These are phyloP conservation scores for Oryza coarctata DNA, from an alignment of 176 grass and related monocot genomes.

Conservation along the genomic window DNA sequence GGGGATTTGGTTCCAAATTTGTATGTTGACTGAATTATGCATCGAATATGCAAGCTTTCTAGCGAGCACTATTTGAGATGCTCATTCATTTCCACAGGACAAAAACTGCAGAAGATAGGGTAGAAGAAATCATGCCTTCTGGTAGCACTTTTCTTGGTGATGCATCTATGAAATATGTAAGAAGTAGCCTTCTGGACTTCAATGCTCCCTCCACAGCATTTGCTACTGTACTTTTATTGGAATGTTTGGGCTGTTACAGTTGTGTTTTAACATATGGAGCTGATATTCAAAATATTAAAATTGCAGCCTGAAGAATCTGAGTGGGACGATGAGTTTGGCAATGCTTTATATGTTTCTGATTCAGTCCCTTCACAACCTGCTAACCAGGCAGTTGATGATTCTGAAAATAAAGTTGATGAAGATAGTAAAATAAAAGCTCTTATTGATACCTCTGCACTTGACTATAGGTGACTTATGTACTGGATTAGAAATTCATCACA, in stretches of 20 bases:
- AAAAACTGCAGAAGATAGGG: conserved; percentile 64
- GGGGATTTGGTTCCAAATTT: conserved; percentile 11
- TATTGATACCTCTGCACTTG: conserved; percentile 75
- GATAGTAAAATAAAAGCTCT: conserved; percentile 96
- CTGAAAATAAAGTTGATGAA: conserved; percentile 80
- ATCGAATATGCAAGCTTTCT: conserved; percentile 3
- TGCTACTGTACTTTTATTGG: conserved; percentile 10
- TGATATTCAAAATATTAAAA: conserved; percentile 47
- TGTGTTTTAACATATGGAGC: conserved; percentile 8
- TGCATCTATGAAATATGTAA: conserved; percentile 85
- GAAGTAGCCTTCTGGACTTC: conserved; percentile 16
- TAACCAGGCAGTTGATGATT: conserved; percentile 54
- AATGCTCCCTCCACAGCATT: neutral
- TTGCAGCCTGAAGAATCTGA: conserved; percentile 94
- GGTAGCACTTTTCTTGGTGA: conserved; percentile 52
- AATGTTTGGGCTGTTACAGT: conserved; percentile 15
- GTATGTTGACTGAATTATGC: conserved; percentile 28
- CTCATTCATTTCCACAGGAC: conserved; percentile 53
- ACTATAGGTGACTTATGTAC: conserved; percentile 67
- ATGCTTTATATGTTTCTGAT: conserved; percentile 81
- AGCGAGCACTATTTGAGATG: conserved; percentile 22
- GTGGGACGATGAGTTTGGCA: conserved; percentile 99
- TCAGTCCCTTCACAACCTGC: conserved; percentile 49
- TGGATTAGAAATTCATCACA: conserved; percentile 17
- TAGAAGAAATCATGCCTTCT: conserved; percentile 52